Percentiles rank a stretch among this genome's conserved stretches.
phyloP scores from a whole-genome alignment of 345 rosid species.

The Hypericum androsaemum region DNA sequence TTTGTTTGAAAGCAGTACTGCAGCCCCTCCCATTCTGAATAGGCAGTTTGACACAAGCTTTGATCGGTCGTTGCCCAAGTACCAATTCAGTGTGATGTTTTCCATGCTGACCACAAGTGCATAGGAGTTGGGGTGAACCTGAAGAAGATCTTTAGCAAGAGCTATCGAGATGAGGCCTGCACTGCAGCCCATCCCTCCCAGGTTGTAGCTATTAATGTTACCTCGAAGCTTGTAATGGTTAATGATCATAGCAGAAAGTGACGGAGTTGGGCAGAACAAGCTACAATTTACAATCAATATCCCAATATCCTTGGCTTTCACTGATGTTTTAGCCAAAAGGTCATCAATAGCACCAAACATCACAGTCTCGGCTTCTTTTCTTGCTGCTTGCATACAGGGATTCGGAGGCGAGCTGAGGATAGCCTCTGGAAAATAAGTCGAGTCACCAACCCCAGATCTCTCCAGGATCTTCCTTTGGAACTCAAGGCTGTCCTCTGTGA shows the following conservation, averaged over 20 bases:
- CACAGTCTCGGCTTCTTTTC: conserved; percentile 15
- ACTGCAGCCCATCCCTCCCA: conserved; percentile 5
- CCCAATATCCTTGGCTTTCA: neutral
- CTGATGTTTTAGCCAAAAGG: neutral
- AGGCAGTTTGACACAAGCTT: conserved; percentile 4
- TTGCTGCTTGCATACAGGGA: conserved; percentile 24
- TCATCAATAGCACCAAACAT: conserved; percentile 5
- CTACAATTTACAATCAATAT: too few relatives aligned
- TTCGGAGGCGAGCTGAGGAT: conserved; percentile 23
- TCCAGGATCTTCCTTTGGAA: conserved; percentile 25
- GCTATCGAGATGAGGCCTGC: neutral
- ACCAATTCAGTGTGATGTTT: too few relatives aligned
- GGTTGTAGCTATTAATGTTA: too few relatives aligned
- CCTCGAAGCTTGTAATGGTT: conserved; percentile 7
- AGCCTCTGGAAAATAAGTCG: conserved; percentile 27
- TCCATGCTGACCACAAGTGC: too few relatives aligned
- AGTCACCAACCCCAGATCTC: conserved; percentile 27
- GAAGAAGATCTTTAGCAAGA: conserved; percentile 4
- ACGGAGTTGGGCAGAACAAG: neutral
- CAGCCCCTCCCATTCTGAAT: conserved; percentile 1
- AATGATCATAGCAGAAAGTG: neutral
- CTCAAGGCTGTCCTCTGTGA: conserved; percentile 20
- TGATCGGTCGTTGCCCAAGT: neutral
- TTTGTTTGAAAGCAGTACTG: neutral
- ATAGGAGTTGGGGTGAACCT: too few relatives aligned